Conservation (phyloP, 2,329 filamentous ascomycete species). For the Fusarium chaquense region DNA sequence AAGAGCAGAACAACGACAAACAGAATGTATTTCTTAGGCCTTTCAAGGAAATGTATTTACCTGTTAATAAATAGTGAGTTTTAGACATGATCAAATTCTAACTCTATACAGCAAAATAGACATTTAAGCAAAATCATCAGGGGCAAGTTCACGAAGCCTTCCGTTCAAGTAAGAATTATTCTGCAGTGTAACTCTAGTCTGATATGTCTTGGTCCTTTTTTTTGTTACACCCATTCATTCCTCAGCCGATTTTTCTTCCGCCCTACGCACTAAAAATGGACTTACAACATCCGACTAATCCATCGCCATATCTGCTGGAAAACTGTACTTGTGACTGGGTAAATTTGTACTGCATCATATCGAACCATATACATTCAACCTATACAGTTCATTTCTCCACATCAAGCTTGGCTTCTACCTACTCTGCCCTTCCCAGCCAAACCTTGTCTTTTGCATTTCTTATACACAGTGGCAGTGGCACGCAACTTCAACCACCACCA, state of each 20-base stretch:
- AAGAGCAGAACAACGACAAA: background rate
- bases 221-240: constrained; percentile 21
- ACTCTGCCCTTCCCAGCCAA: background rate
- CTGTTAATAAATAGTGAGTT: background rate
- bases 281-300: constrained; percentile 8
- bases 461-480: background rate
- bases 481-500: constrained; percentile 1
- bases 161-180: constrained; percentile 4
- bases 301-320: constrained; percentile 5
- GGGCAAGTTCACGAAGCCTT: constrained; percentile 10
- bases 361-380: constrained; percentile 4
- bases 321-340: constrained; percentile 9
- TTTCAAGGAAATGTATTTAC: background rate
- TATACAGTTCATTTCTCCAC: background rate
- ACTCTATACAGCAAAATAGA: background rate
- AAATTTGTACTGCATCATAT: constrained; percentile 25
- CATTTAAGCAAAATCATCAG: background rate
- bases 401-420: constrained; percentile 17
- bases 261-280: constrained; percentile 36
- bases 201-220: constrained; percentile 4
- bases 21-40: background rate
- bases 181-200: constrained; percentile 26
- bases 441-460: background rate
- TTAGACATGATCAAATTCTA: background rate
- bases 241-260: constrained; percentile 40